Conservation (phyloP, 1,284 basidiomycete species). For the Rhodotorula sp. region DNA sequence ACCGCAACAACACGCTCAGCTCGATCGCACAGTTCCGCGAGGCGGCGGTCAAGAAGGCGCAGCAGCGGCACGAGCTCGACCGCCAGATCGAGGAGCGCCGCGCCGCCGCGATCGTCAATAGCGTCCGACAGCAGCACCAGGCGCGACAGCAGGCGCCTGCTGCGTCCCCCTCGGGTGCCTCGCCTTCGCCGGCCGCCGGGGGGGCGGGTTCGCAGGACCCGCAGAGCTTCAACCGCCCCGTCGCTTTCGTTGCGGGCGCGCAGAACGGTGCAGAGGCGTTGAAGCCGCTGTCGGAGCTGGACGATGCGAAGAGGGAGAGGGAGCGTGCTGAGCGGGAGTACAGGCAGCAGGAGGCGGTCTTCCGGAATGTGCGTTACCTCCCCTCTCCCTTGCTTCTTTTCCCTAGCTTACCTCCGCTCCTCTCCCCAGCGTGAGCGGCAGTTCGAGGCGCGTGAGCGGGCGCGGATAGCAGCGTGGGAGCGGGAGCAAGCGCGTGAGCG, state of each 20-base stretch:
- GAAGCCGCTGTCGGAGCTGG: constrained; percentile 18
- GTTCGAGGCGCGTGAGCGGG: constrained; percentile 43
- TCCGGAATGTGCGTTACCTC: constrained; percentile 26
- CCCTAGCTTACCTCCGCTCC: accelerated
- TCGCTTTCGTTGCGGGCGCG: constrained; percentile 34
- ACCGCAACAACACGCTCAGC: constrained; percentile 44
- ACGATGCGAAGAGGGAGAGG: constrained; percentile 34
- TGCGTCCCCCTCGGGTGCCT: constrained; percentile 6
- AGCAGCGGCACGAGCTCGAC: constrained; percentile 39
- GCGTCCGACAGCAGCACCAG: constrained; percentile 16
- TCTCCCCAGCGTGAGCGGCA: constrained; percentile 36
- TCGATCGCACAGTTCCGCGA: constrained; percentile 49
- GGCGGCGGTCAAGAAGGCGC: constrained; percentile 45
- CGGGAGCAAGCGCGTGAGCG: constrained; percentile 40
- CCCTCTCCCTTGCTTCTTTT: background rate
- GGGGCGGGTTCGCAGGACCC: constrained; percentile 12
- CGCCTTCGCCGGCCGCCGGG: background rate
- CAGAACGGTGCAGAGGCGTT: background rate
- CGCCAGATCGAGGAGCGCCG: constrained; percentile 29
- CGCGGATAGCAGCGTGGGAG: constrained; percentile 37
- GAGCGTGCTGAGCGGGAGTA: constrained; percentile 35
- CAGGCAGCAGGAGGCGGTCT: constrained; percentile 31
- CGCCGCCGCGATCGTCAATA: constrained; percentile 22
- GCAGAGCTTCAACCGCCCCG: constrained; percentile 40
- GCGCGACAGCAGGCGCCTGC: constrained; percentile 5